Percentiles rank a stretch among this genome's conserved stretches.
phyloP scores from a whole-genome alignment of 1,139 yeast genomes.

The Suhomyces guaymorum region DNA sequence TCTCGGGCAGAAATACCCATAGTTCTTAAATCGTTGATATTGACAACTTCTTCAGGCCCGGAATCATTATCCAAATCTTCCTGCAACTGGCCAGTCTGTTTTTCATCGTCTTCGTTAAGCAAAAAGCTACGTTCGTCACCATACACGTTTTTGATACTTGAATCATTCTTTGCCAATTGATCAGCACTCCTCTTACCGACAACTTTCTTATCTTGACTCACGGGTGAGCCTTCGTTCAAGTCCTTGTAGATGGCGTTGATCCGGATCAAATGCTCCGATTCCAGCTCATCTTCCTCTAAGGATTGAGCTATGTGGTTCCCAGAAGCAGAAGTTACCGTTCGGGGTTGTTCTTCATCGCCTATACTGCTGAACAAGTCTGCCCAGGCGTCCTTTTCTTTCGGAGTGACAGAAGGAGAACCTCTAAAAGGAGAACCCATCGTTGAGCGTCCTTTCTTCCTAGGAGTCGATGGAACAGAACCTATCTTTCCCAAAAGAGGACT shows the following conservation, averaged over 20 bases:
- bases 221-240: constrained; percentile 2
- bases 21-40: constrained; percentile 24
- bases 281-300: constrained; percentile 6
- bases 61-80: constrained; percentile 4
- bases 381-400: constrained; percentile 25
- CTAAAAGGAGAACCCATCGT: constrained; percentile 1
- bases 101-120: constrained; percentile 15
- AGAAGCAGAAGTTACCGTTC: too few species aligned
- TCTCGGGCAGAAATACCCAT: constrained; percentile 14
- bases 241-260: constrained; percentile 4
- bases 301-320: background rate
- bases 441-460: constrained; percentile 1
- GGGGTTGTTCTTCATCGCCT: constrained; percentile 4
- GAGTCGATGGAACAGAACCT: too few species aligned
- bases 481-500: too few species aligned
- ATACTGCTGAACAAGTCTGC: constrained; percentile 22
- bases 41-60: constrained; percentile 12
- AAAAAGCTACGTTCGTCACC: constrained; percentile 27
- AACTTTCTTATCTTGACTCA: too few species aligned
- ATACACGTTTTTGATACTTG: constrained; percentile 14
- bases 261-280: constrained; percentile 1
- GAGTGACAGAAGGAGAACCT: constrained; percentile 3
- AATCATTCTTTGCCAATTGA: background rate
- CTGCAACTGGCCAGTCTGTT: constrained; percentile 5
- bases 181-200: too few species aligned